These are phyloP conservation scores for Cinnamomum chago DNA, from an alignment of 164 flowering plant genomes.

Conservation along the genomic window DNA sequence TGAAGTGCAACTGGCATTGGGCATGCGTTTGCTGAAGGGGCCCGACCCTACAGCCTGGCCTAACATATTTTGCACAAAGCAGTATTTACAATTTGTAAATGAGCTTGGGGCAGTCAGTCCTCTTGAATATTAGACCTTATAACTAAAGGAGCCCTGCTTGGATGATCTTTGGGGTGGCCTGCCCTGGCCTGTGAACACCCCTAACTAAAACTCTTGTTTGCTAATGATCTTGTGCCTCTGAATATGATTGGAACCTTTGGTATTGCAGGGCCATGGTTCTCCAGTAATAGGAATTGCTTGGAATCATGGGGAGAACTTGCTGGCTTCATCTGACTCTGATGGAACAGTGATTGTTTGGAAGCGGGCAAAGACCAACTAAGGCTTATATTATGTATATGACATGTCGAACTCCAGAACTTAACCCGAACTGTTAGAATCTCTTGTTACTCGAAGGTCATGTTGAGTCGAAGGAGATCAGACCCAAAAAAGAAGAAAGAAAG, in stretches of 20 bases:
- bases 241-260: background rate
- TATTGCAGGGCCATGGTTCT: constrained; percentile 83
- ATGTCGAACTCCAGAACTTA: background rate
- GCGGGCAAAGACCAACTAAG: constrained; percentile 53
- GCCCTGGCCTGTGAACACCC: too few species aligned
- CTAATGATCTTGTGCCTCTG: background rate
- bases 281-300: constrained; percentile 79
- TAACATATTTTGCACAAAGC: too few species aligned
- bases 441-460: background rate
- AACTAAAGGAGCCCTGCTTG: too few species aligned
- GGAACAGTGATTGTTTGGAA: constrained; percentile 98
- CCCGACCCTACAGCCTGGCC: too few species aligned
- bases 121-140: too few species aligned
- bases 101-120: too few species aligned
- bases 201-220: background rate
- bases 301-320: constrained; percentile 95
- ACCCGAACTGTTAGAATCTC: background rate
- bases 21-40: too few species aligned
- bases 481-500: too few species aligned
- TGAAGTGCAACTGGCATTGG: too few species aligned
- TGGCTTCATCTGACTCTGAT: constrained; percentile 94
- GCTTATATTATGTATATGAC: background rate
- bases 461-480: background rate
- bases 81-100: too few species aligned
- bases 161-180: too few species aligned